Conservation (phyloP, 768 basidiomycete species). For the Lactifluus volemus region DNA sequence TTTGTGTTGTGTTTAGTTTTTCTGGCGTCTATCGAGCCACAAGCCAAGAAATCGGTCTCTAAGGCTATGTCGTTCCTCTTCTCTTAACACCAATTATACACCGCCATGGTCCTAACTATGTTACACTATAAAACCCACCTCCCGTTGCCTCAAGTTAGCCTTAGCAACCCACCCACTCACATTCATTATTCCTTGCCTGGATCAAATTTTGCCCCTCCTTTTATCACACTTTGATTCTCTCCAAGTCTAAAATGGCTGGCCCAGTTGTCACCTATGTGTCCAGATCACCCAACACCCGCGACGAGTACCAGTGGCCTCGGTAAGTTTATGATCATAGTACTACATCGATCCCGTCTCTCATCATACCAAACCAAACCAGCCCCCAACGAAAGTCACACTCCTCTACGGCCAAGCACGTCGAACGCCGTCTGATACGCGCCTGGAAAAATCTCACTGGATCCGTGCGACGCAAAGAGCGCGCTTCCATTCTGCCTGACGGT, state of each 20-base stretch:
- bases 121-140: too few relatives aligned
- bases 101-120: too few relatives aligned
- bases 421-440: conserved; percentile 47
- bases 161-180: too few relatives aligned
- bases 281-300: not conserved
- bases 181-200: too few relatives aligned
- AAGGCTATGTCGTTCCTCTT: too few relatives aligned
- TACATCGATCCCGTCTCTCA: too few relatives aligned
- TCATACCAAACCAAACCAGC: not conserved
- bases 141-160: not conserved
- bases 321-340: not conserved
- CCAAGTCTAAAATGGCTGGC: conserved; percentile 3
- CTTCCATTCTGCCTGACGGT: conserved; percentile 47
- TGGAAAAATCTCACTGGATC: conserved; percentile 56
- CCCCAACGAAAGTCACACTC: conserved; percentile 20
- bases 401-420: conserved; percentile 39
- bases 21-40: too few relatives aligned
- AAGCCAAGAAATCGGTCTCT: too few relatives aligned
- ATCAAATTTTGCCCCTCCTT: too few relatives aligned
- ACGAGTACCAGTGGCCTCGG: conserved; percentile 9
- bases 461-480: conserved; percentile 42
- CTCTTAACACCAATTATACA: too few relatives aligned
- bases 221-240: not conserved
- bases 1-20: too few relatives aligned
- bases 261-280: conserved; percentile 2